phyloP scores from a whole-genome alignment of 345 rosid species.

The Turnera subulata region DNA sequence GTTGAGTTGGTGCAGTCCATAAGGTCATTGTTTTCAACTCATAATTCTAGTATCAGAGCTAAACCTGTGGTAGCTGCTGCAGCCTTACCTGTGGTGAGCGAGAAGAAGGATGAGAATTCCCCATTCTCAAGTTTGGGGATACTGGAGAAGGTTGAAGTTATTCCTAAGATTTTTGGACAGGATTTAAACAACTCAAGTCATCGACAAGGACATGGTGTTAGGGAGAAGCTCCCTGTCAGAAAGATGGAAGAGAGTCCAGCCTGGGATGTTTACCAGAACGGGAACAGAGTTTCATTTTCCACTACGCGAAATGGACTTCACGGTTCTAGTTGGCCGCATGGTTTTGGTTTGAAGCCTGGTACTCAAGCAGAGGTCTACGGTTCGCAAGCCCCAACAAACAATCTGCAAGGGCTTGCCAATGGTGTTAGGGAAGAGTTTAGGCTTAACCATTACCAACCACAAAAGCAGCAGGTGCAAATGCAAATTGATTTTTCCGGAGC shows the following conservation, averaged over 20 bases:
- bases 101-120: slow-evolving; percentile 47
- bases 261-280: slow-evolving; percentile 53
- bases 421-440: slow-evolving; percentile 15
- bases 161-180: slow-evolving; percentile 75
- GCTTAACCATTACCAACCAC: slow-evolving; percentile 31
- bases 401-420: slow-evolving; percentile 46
- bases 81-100: slow-evolving; percentile 23
- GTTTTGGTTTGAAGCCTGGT: slow-evolving; percentile 42
- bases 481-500: slow-evolving; percentile 70
- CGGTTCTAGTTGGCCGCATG: slow-evolving; percentile 52
- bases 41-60: slow-evolving; percentile 26
- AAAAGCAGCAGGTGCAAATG: slow-evolving; percentile 58
- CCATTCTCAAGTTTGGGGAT: slow-evolving; percentile 30
- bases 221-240: slow-evolving; percentile 83
- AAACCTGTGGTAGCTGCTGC: slow-evolving; percentile 26
- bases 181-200: slow-evolving; percentile 42
- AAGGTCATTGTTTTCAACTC: slow-evolving; percentile 48
- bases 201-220: slow-evolving; percentile 38
- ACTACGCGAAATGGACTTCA: slow-evolving; percentile 43
- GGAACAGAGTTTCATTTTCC: slow-evolving; percentile 39
- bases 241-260: slow-evolving; percentile 75
- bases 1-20: slow-evolving; percentile 50
- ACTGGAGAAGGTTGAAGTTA: slow-evolving; percentile 43
- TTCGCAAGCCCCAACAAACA: slow-evolving; percentile 35
- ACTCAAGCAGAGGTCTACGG: slow-evolving; percentile 37